These are phyloP conservation scores for Dissophora ornata DNA, from an alignment of 192 early-diverging fungal species.

Conservation along the genomic window DNA sequence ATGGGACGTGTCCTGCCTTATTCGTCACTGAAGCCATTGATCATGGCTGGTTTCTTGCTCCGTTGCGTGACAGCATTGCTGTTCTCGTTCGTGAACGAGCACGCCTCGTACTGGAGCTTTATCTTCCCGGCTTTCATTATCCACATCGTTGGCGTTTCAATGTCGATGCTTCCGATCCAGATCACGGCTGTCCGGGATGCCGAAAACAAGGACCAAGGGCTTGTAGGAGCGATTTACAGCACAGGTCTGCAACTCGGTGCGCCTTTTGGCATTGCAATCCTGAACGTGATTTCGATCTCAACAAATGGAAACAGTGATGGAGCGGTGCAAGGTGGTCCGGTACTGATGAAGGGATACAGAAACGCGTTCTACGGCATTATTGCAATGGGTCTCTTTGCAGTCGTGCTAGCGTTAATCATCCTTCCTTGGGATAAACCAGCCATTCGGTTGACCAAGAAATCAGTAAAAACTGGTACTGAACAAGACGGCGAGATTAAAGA, in stretches of 20 bases:
- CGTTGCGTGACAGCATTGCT: conserved; percentile 27
- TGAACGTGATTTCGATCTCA: conserved; percentile 45
- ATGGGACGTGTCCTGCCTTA: conserved; percentile 54
- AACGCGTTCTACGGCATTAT: conserved; percentile 45
- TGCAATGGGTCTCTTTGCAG: conserved; percentile 32
- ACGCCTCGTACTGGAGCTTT: conserved; percentile 38
- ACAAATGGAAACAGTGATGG: conserved; percentile 23
- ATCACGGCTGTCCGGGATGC: conserved; percentile 49
- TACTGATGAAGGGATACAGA: conserved; percentile 33
- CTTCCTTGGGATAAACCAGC: conserved; percentile 30
- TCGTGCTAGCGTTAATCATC: conserved; percentile 5
- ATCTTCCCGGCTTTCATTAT: conserved; percentile 49
- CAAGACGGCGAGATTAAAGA: too few relatives aligned
- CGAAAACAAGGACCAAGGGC: conserved; percentile 44
- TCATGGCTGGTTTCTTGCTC: conserved; percentile 30
- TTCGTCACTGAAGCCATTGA: conserved; percentile 22
- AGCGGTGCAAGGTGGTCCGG: conserved; percentile 16
- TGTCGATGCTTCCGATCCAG: conserved; percentile 32
- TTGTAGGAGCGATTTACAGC: conserved; percentile 53
- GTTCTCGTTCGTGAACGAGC: conserved; percentile 27
- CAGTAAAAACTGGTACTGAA: neutral
- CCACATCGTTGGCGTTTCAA: conserved; percentile 32
- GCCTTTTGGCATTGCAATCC: conserved; percentile 48
- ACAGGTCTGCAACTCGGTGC: conserved; percentile 52
- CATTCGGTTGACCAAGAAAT: neutral